These are phyloP conservation scores for Quercus aquifolioides DNA, from an alignment of 306 rosid genomes.

Conservation along the genomic window DNA sequence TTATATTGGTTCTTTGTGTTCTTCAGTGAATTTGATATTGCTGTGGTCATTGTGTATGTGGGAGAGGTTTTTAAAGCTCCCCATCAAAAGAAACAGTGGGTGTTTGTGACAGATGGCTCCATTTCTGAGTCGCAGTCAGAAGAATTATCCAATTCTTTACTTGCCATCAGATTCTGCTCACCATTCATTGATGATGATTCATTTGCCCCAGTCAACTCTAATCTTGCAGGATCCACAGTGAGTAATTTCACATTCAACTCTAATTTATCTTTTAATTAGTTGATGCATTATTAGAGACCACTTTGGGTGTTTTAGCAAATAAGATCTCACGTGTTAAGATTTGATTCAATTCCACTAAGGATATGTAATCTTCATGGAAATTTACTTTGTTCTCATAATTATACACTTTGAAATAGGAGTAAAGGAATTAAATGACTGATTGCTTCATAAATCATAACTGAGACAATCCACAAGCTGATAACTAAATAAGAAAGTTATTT, in stretches of 20 bases:
- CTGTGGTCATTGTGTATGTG: constrained; percentile 70
- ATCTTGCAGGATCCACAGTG: constrained; percentile 76
- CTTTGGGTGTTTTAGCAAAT: not conserved
- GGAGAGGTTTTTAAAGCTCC: constrained; percentile 56
- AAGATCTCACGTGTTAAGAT: not conserved
- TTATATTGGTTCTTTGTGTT: constrained; percentile 3
- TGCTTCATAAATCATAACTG: not conserved
- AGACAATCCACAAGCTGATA: not conserved
- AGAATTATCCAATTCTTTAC: constrained; percentile 44
- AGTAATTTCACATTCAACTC: constrained; percentile 16
- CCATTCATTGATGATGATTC: constrained; percentile 45
- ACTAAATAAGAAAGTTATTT: not conserved
- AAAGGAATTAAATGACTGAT: not conserved
- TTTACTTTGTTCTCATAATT: not conserved
- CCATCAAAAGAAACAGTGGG: constrained; percentile 79
- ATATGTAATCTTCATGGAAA: not conserved
- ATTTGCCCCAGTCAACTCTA: constrained; percentile 55
- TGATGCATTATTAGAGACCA: not conserved
- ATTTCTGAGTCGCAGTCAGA: constrained; percentile 39
- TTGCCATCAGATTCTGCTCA: constrained; percentile 82
- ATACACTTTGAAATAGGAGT: not conserved
- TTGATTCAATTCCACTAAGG: not conserved
- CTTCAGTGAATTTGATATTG: constrained; percentile 76
- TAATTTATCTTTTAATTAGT: not conserved
- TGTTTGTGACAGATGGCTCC: constrained; percentile 83